These are phyloP conservation scores for Cerioporus squamosus DNA, from an alignment of 1,284 basidiomycete species.

Conservation along the genomic window DNA sequence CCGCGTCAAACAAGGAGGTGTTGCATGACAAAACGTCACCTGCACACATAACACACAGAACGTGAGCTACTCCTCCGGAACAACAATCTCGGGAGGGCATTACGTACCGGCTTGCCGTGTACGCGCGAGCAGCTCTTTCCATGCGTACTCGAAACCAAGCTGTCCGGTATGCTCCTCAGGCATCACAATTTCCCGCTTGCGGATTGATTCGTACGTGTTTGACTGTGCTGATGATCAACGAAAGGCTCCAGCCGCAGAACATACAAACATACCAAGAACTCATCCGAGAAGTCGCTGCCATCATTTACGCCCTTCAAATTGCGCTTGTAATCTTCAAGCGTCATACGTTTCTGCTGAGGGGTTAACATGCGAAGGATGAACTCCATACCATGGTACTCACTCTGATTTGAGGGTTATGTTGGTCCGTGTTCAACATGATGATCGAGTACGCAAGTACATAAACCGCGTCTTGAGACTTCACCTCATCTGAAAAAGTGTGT, in stretches of 20 bases:
- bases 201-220: slow-evolving; percentile 92
- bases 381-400: slow-evolving; percentile 47
- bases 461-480: slow-evolving; percentile 91
- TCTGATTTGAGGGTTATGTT: slow-evolving; percentile 94
- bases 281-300: slow-evolving; percentile 81
- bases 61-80: not conserved
- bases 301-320: slow-evolving; percentile 96
- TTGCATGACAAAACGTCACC: slow-evolving; percentile 83
- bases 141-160: slow-evolving; percentile 98
- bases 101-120: slow-evolving; percentile 77
- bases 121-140: slow-evolving; percentile 92
- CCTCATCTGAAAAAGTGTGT: slow-evolving; percentile 61
- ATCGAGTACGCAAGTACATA: slow-evolving; percentile 96
- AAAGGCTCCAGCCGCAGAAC: not conserved
- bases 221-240: slow-evolving; percentile 49
- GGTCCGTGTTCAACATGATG: slow-evolving; percentile 98
- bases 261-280: slow-evolving; percentile 74
- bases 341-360: slow-evolving; percentile 85
- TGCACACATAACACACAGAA: slow-evolving; percentile 34
- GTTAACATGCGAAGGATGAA: slow-evolving; percentile 16
- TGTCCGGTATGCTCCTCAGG: slow-evolving; percentile 98
- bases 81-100: no score
- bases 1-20: slow-evolving; percentile 81
- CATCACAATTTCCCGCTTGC: slow-evolving; percentile 95
- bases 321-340: slow-evolving; percentile 90